Evolutionary conservation across 1,284 basidiomycete genomes (phyloP).

Genomic region (Bjerkandera adusta): DNA sequence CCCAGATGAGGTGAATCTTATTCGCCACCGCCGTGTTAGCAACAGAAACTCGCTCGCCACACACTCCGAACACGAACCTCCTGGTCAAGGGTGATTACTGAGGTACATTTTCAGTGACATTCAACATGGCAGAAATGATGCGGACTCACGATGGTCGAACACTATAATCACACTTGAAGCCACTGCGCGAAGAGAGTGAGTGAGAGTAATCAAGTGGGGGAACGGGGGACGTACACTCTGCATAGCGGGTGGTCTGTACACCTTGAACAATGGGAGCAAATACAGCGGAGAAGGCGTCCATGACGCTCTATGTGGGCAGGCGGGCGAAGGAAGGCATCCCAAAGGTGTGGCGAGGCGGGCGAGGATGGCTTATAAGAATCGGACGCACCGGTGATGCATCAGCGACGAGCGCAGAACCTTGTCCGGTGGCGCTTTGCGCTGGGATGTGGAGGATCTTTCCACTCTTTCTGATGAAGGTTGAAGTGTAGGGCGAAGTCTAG

Average conservation of each 20-base stretch:
- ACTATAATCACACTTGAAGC: constrained; percentile 47
- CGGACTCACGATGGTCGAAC: constrained; percentile 47
- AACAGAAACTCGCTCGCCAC: neutral
- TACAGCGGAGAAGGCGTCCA: neutral
- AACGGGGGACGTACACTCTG: constrained; percentile 19
- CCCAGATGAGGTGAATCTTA: constrained; percentile 57
- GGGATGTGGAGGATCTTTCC: too few species aligned
- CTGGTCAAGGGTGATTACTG: constrained; percentile 50
- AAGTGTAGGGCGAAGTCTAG: too few species aligned
- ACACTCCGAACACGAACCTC: constrained; percentile 39
- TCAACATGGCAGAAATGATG: neutral
- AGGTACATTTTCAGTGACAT: neutral
- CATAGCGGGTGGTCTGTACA: constrained; percentile 21
- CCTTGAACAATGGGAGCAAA: constrained; percentile 8
- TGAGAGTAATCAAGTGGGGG: constrained; percentile 1
- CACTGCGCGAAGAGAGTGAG: constrained; percentile 30
- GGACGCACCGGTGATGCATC: too few species aligned
- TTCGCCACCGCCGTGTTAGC: neutral
- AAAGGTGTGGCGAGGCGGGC: neutral
- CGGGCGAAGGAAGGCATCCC: neutral
- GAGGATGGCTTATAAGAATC: too few species aligned
- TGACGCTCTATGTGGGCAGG: neutral
- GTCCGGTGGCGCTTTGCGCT: too few species aligned
- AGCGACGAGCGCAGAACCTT: too few species aligned
- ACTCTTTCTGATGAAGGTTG: too few species aligned